Evolutionary conservation across 495 filamentous ascomycete genomes (phyloP).

Genomic region (Acidiella bohemica): DNA sequence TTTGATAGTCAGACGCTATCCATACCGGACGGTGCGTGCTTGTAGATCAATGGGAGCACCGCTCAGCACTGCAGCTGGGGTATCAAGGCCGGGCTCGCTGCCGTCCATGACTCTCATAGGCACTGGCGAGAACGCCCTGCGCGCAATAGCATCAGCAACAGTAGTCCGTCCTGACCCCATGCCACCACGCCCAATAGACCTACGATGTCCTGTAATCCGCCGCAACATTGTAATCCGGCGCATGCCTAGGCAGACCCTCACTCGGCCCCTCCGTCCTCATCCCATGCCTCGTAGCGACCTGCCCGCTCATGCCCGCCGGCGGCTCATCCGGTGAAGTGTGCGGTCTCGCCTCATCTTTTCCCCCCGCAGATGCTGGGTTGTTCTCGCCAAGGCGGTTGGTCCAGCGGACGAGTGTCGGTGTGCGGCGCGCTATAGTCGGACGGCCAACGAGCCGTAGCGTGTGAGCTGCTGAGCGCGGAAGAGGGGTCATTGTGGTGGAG

Average conservation of each 20-base stretch:
- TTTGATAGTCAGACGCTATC: too few species aligned
- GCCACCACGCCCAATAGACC: slow-evolving; percentile 17
- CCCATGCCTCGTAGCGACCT: slow-evolving; percentile 30
- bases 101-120: slow-evolving; percentile 81
- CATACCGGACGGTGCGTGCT: slow-evolving; percentile 81
- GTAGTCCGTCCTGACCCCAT: not conserved
- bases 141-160: not conserved
- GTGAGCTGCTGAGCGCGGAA: slow-evolving; percentile 6
- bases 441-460: slow-evolving; percentile 27
- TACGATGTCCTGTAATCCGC: slow-evolving; percentile 77
- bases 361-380: too few species aligned
- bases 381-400: too few species aligned
- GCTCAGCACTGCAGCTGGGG: slow-evolving; percentile 74
- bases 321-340: not conserved
- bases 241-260: slow-evolving; percentile 45
- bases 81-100: slow-evolving; percentile 61
- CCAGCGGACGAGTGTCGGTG: slow-evolving; percentile 1
- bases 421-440: slow-evolving; percentile 32
- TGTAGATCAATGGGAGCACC: slow-evolving; percentile 89
- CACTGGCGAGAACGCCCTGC: slow-evolving; percentile 74
- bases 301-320: not conserved
- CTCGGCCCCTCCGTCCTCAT: slow-evolving; percentile 40
- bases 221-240: slow-evolving; percentile 65
- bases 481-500: slow-evolving; percentile 13
- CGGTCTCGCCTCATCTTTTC: not conserved